phyloP scores from a whole-genome alignment of 495 filamentous ascomycete species.

The Aspergillus baeticus region DNA sequence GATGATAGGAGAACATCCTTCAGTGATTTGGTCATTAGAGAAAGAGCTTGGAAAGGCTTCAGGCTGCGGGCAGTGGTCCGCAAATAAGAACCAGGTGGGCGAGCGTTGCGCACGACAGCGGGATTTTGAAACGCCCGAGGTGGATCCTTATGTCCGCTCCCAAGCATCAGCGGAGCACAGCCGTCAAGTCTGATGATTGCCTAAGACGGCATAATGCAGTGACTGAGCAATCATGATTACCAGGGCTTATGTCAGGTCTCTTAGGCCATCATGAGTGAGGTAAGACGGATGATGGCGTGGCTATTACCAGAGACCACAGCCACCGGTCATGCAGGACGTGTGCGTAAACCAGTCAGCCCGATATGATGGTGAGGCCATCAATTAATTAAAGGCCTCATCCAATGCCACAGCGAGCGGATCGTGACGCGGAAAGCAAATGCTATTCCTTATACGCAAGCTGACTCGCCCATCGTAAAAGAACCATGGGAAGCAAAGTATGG shows the following conservation, averaged over 20 bases:
- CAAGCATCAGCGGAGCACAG: not conserved
- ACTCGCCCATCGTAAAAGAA: no score
- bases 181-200: not conserved
- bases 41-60: not conserved
- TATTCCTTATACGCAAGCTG: no score
- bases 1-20: no score
- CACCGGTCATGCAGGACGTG: not conserved
- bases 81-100: not conserved
- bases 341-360: not conserved
- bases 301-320: not conserved
- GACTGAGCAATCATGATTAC: not conserved
- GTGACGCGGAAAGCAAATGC: no score
- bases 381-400: not conserved
- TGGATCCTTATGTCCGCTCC: conserved; percentile 3
- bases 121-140: conserved; percentile 15
- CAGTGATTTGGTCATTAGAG: no score
- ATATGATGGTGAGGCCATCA: not conserved
- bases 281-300: not conserved
- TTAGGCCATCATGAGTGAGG: not conserved
- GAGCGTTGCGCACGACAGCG: conserved; percentile 2
- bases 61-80: conserved; percentile 1
- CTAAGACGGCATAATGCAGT: not conserved
- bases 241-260: not conserved
- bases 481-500: no score
- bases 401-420: no score